Percentiles rank a stretch among this genome's conserved stretches.
Conservation (phyloP, 495 filamentous ascomycete genomes). For the Polyplosphaeria fusca region DNA sequence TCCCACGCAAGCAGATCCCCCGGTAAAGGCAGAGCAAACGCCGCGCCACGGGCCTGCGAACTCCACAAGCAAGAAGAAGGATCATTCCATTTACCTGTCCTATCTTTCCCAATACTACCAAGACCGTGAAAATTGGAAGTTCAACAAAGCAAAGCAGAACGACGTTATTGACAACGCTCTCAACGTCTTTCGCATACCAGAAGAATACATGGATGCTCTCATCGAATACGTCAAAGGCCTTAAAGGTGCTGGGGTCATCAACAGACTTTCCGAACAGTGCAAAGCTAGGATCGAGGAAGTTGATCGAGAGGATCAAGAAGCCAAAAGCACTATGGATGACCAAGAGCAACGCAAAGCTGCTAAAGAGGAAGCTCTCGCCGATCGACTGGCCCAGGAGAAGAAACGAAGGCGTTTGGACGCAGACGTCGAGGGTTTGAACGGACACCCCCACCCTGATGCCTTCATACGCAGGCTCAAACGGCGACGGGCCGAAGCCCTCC, state of each 20-base stretch:
- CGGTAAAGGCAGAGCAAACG: background rate
- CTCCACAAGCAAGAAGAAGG: slow-evolving; percentile 21
- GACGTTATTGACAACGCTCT: slow-evolving; percentile 78
- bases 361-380: slow-evolving; percentile 34
- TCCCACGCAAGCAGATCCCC: slow-evolving; percentile 8
- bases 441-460: slow-evolving; percentile 13
- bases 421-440: slow-evolving; percentile 23
- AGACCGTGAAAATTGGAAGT: slow-evolving; percentile 73
- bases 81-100: slow-evolving; percentile 50
- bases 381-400: slow-evolving; percentile 25
- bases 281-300: slow-evolving; percentile 28
- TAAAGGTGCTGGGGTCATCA: slow-evolving; percentile 17
- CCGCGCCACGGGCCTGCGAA: background rate
- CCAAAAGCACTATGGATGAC: slow-evolving; percentile 32
- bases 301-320: slow-evolving; percentile 19
- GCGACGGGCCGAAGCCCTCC: slow-evolving; percentile 17
- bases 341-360: slow-evolving; percentile 30
- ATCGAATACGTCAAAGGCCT: slow-evolving; percentile 26
- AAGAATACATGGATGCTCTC: slow-evolving; percentile 21
- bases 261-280: slow-evolving; percentile 32
- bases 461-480: slow-evolving; percentile 27
- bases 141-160: slow-evolving; percentile 85
- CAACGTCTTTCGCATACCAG: slow-evolving; percentile 27
- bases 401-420: slow-evolving; percentile 27
- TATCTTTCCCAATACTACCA: slow-evolving; percentile 72